Conservation (phyloP, 352 stramenopile genomes). For the Discostella stelligera region DNA sequence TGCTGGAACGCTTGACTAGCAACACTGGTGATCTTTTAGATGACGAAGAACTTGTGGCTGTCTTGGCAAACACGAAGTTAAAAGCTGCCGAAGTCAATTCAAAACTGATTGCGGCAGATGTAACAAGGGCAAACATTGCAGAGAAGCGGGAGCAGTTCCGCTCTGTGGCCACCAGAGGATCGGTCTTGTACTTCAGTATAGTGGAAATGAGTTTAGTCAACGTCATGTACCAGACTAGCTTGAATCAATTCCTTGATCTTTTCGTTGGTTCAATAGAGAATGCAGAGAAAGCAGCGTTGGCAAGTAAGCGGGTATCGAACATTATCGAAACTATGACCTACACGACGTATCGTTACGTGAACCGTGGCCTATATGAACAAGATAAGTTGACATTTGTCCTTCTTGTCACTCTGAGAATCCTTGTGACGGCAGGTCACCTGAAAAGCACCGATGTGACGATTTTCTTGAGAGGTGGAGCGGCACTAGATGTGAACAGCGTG, state of each 20-base stretch:
- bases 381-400: constrained; percentile 98
- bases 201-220: constrained; percentile 98
- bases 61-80: constrained; percentile 97
- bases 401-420: constrained; percentile 96
- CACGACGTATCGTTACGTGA: constrained; percentile 98
- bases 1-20: constrained; percentile 94
- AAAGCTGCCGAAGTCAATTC: constrained; percentile 97
- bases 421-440: constrained; percentile 92
- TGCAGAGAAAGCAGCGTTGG: constrained; percentile 94
- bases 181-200: constrained; percentile 97
- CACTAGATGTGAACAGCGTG: constrained; percentile 95
- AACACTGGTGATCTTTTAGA: constrained; percentile 97
- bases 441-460: constrained; percentile 92
- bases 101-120: constrained; percentile 94
- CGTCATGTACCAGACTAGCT: constrained; percentile 98
- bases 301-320: constrained; percentile 96
- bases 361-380: constrained; percentile 95
- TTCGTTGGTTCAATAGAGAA: constrained; percentile 98
- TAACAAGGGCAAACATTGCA: constrained; percentile 96
- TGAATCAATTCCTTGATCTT: constrained; percentile 95
- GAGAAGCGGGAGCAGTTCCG: constrained; percentile 98
- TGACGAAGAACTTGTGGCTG: constrained; percentile 97
- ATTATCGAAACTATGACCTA: constrained; percentile 99
- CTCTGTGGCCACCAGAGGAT: constrained; percentile 94
- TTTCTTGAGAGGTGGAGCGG: constrained; percentile 92